Conservation (phyloP, 805 yeast genomes). For the Cyberlindnera maritima region DNA sequence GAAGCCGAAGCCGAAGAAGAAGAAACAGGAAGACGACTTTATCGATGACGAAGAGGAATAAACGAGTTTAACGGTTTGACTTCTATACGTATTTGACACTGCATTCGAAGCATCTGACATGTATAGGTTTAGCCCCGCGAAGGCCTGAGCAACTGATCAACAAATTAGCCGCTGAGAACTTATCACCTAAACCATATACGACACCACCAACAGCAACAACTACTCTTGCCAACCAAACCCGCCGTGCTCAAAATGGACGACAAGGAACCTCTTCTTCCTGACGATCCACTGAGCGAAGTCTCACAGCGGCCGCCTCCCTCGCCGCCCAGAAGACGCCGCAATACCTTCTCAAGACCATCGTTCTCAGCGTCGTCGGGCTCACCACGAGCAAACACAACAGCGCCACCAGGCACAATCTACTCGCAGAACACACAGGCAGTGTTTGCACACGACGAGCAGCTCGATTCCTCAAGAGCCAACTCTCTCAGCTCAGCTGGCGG, state of each 20-base stretch:
- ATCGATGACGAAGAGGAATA: no score
- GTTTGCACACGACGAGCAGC: slow-evolving; percentile 4
- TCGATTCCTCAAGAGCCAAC: slow-evolving; percentile 10
- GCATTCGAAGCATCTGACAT: no score
- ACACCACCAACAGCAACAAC: not conserved
- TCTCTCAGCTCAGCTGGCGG: slow-evolving; percentile 9
- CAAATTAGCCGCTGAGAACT: no score
- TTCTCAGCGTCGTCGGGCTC: slow-evolving; percentile 7
- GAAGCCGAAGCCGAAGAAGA: no score
- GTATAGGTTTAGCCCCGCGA: no score
- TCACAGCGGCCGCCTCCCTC: not conserved
- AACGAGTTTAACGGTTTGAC: no score
- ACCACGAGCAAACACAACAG: not conserved
- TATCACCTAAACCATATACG: no score
- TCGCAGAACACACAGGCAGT: slow-evolving; percentile 2
- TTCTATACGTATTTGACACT: no score
- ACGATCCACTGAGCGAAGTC: not conserved
- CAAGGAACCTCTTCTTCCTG: slow-evolving; percentile 17
- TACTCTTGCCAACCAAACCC: no score
- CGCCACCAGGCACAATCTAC: slow-evolving; percentile 5
- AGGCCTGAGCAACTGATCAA: no score
- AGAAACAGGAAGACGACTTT: no score
- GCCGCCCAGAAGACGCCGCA: slow-evolving; percentile 1
- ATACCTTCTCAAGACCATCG: slow-evolving; percentile 5
- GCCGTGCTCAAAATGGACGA: not conserved